Evolutionary conservation across 305 asterid species (phyloP).

Genomic region (Solanum hybrid): DNA sequence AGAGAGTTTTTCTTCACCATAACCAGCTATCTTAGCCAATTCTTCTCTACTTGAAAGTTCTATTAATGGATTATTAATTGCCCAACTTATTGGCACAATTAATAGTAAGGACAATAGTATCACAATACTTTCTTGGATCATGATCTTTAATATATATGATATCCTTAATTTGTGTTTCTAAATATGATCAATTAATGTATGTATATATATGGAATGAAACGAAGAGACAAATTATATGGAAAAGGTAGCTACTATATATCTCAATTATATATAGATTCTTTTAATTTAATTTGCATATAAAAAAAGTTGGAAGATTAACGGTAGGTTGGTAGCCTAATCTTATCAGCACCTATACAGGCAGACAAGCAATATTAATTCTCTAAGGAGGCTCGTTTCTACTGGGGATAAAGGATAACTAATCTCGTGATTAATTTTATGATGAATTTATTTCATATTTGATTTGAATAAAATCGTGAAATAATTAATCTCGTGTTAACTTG

Average conservation of each 20-base stretch:
- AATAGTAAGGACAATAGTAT: background rate
- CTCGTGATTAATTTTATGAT: background rate
- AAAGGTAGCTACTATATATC: background rate
- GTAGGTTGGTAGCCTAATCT: slow-evolving; percentile 62
- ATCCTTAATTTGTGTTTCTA: background rate
- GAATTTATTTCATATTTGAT: rapidly evolving
- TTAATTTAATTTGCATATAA: background rate
- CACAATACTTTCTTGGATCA: background rate
- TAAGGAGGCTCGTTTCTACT: rapidly evolving
- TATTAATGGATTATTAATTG: slow-evolving; percentile 4
- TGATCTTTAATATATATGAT: background rate
- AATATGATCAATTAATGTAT: background rate
- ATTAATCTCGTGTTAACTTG: background rate
- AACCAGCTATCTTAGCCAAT: slow-evolving; percentile 56
- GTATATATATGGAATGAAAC: background rate
- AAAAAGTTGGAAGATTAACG: slow-evolving; percentile 17
- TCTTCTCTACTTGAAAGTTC: slow-evolving; percentile 44
- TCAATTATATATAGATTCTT: background rate
- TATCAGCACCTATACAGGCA: slow-evolving; percentile 8
- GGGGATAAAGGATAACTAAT: background rate
- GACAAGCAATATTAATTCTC: background rate
- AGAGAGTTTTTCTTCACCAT: slow-evolving; percentile 87
- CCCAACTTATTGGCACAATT: background rate
- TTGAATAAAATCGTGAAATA: rapidly evolving
- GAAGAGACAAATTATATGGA: background rate